phyloP scores from a whole-genome alignment of 2,329 filamentous ascomycete species.

The Geosmithia morbida region DNA sequence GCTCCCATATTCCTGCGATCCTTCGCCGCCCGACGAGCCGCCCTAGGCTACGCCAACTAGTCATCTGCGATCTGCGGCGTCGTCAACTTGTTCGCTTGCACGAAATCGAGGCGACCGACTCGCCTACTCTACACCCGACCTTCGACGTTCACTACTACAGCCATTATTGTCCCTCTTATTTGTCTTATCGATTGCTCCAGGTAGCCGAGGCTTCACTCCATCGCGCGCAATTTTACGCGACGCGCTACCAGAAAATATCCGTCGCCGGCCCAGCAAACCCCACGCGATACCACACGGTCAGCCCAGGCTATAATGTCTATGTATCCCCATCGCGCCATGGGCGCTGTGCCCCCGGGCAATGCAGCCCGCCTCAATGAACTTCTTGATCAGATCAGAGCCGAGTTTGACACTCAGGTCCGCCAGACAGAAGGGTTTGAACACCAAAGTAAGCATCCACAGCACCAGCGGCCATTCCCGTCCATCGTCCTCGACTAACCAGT shows the following conservation, averaged over 20 bases:
- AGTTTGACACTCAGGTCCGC: slow-evolving; percentile 77
- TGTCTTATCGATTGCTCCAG: not conserved
- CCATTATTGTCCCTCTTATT: not conserved
- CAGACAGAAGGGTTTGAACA: slow-evolving; percentile 81
- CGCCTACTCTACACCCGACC: not conserved
- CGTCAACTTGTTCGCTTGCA: not conserved
- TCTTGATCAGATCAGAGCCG: slow-evolving; percentile 75
- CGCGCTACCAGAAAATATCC: not conserved
- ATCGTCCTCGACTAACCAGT: slow-evolving; percentile 3
- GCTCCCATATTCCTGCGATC: not conserved
- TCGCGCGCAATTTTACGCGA: not conserved
- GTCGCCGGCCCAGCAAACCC: not conserved
- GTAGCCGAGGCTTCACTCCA: not conserved
- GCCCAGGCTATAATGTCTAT: slow-evolving; percentile 42
- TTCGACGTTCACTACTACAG: not conserved
- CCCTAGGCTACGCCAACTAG: not conserved
- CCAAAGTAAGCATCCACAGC: slow-evolving; percentile 57
- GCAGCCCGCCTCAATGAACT: slow-evolving; percentile 71
- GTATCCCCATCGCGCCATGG: slow-evolving; percentile 85
- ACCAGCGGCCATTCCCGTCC: not conserved
- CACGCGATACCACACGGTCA: not conserved
- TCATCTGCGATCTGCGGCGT: not conserved
- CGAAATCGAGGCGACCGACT: not conserved
- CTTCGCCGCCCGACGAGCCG: not conserved
- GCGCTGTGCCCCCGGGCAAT: slow-evolving; percentile 45